Conservation (phyloP, 2,329 filamentous ascomycete genomes). For the Apiospora malaysiana region DNA sequence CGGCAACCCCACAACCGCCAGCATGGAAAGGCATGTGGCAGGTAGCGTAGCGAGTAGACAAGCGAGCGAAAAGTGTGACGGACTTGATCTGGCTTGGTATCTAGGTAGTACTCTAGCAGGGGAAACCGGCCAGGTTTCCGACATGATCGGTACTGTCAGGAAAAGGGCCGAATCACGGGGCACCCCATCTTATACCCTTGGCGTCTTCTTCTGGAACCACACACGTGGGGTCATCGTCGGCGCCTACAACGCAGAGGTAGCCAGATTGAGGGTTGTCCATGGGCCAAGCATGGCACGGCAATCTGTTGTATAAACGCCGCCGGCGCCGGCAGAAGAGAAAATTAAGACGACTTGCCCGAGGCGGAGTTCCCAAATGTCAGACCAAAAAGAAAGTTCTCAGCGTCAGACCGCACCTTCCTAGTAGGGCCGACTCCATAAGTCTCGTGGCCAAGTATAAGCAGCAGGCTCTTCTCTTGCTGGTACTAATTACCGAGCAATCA, state of each 20-base stretch:
- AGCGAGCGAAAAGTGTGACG: not conserved
- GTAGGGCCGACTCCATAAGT: conserved; percentile 3
- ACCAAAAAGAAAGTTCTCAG: not conserved
- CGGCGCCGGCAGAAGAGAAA: too few relatives aligned
- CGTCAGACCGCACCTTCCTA: not conserved
- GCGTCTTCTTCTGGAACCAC: not conserved
- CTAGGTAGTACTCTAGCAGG: not conserved
- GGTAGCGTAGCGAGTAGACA: too few relatives aligned
- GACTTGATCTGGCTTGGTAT: not conserved
- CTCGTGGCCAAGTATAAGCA: not conserved
- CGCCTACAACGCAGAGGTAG: not conserved
- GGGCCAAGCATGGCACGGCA: not conserved
- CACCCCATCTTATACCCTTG: not conserved
- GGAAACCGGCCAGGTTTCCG: not conserved
- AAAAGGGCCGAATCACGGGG: not conserved
- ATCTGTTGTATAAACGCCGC: not conserved
- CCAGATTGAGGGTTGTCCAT: not conserved
- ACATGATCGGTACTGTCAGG: conserved; percentile 10
- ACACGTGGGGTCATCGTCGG: not conserved
- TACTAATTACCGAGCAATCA: not conserved
- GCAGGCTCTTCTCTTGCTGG: not conserved
- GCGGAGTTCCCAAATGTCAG: conserved; percentile 4
- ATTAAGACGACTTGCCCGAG: not conserved
- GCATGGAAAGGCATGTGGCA: not conserved
- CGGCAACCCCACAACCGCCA: not conserved